Conservation (phyloP, 805 yeast species). For the Candida ovalis region DNA sequence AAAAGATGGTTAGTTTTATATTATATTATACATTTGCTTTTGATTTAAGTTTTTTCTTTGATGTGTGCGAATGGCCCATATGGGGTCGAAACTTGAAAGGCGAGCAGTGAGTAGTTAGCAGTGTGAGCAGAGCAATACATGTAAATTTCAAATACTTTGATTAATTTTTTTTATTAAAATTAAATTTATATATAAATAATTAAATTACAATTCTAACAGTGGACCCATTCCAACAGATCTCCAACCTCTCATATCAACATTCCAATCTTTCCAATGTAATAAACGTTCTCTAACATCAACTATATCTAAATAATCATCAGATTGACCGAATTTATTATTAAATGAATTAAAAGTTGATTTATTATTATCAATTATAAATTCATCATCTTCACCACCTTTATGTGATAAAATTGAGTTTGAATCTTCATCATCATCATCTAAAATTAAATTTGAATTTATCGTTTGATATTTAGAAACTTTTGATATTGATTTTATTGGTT, state of each 20-base stretch:
- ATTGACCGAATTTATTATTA: slow-evolving; percentile 12
- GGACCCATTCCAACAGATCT: slow-evolving; percentile 67
- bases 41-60: too few relatives aligned
- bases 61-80: too few relatives aligned
- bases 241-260: slow-evolving; percentile 84
- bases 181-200: slow-evolving; percentile 4
- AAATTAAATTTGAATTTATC: not conserved
- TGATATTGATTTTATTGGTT: slow-evolving; percentile 17
- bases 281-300: slow-evolving; percentile 55
- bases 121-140: too few relatives aligned
- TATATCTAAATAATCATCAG: slow-evolving; percentile 41
- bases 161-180: not conserved
- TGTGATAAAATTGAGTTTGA: not conserved
- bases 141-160: not conserved
- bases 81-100: too few relatives aligned
- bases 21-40: too few relatives aligned
- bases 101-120: too few relatives aligned
- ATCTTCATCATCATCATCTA: slow-evolving; percentile 1
- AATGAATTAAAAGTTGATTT: slow-evolving; percentile 17
- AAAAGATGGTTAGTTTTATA: too few relatives aligned
- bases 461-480: slow-evolving; percentile 4
- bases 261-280: slow-evolving; percentile 79
- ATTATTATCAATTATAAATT: not conserved
- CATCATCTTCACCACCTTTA: slow-evolving; percentile 6
- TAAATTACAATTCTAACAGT: slow-evolving; percentile 40